Base-by-base conservation (phyloP, 352 stramenopile genomes). In the Phytophthora brassicae region DNA sequence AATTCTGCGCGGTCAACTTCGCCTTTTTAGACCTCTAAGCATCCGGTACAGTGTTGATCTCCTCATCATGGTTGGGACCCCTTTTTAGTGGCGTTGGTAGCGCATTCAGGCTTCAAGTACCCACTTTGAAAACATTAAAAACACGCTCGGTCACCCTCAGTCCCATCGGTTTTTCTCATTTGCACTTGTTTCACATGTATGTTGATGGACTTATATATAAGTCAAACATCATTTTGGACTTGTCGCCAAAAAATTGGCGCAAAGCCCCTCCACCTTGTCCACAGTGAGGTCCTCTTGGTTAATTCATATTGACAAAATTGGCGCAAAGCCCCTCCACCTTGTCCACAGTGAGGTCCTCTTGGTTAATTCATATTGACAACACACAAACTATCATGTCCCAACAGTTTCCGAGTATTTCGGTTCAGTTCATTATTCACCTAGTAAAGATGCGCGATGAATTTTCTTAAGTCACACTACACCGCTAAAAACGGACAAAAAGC, bases 221-320 rank as follows among this genome's bases (percentile, higher is more conserved):
- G 22, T 3, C 14, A 17, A 2, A 55, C 26, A 20, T 63, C 53
- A 1, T 58, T 54, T 68, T 64, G 16, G 39, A 59, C 19, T 68
- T 68, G 0, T 63, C 41, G 2, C 36, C 39, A 8, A 68, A 63
- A 16, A 63, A 55, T 0, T 29, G 7, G 20, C 47, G 39, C 8
- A 65, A 29, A 0, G 29, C 28, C 56, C 22, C 16, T 66, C 58
- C 2, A 66, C 58, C 16, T 60, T 11, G 31, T 38, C 31, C 3
- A 38, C 31, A 3, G 31, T 38, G 31, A 38, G 16, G 8, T 38
- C 31, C 31, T 38, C 31, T n/a, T n/a, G n/a, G n/a, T n/a, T n/a
- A n/a, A n/a, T n/a, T n/a, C n/a, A n/a, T n/a, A n/a, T n/a, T n/a
- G n/a, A n/a, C n/a, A 63, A 16, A 63, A 55, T 0, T 29, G 7